Evolutionary conservation across 495 filamentous ascomycete species (phyloP).

Genomic region (Penicillium cosmopolitanum): DNA sequence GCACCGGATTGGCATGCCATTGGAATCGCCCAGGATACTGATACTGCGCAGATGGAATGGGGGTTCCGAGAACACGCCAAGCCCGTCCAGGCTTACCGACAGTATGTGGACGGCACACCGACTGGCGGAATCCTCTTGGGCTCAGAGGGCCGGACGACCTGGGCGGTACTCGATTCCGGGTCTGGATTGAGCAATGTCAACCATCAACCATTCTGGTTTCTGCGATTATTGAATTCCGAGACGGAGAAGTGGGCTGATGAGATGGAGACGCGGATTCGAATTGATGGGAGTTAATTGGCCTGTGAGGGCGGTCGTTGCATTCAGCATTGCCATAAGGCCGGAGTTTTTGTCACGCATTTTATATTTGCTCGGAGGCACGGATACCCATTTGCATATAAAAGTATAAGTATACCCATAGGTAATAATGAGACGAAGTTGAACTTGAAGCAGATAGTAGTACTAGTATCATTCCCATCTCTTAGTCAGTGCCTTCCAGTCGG

Average conservation of each 20-base stretch:
- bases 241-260: constrained; percentile 7
- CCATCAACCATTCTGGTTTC: constrained; percentile 18
- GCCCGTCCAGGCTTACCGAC: constrained; percentile 15
- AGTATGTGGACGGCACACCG: not conserved
- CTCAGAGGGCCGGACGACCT: constrained; percentile 14
- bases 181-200: constrained; percentile 12
- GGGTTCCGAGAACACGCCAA: constrained; percentile 7
- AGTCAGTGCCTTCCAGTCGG: too few relatives aligned
- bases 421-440: too few relatives aligned
- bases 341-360: too few relatives aligned
- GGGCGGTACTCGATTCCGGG: constrained; percentile 16
- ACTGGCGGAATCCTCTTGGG: constrained; percentile 11
- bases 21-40: constrained; percentile 10
- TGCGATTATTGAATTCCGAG: constrained; percentile 5
- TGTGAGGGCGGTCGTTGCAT: not conserved
- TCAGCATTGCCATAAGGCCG: not conserved
- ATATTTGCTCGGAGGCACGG: too few relatives aligned
- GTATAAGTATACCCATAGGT: not conserved
- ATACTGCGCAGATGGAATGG: constrained; percentile 20
- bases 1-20: constrained; percentile 22
- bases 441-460: too few relatives aligned
- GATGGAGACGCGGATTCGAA: constrained; percentile 13
- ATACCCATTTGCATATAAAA: not conserved
- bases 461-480: too few relatives aligned
- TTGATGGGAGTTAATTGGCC: constrained; percentile 16